A percentile compares a stretch with the other conserved stretches of the same genome.
phyloP scores from a whole-genome alignment of 225 moss, liverwort and hornwort species.

The Sphagnum tenellum region DNA sequence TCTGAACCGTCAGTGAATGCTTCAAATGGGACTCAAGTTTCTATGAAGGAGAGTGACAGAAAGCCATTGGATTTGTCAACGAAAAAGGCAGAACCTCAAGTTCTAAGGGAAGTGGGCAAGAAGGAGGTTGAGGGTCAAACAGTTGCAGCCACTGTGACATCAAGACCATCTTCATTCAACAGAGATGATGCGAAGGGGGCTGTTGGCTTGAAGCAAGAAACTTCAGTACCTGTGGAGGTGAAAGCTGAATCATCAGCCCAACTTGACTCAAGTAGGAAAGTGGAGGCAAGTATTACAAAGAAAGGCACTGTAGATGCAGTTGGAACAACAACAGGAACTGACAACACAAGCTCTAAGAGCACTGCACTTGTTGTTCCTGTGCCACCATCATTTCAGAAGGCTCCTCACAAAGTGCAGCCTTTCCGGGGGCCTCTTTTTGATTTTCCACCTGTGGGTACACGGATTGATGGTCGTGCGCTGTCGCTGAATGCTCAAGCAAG shows the following conservation, averaged over 20 bases:
- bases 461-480: constrained; percentile 55
- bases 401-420: constrained; percentile 40
- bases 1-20: constrained; percentile 22
- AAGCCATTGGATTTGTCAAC: constrained; percentile 19
- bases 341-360: constrained; percentile 24
- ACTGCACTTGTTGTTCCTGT: constrained; percentile 23
- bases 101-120: constrained; percentile 18
- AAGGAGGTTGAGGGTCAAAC: constrained; percentile 31
- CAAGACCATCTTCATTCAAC: constrained; percentile 14
- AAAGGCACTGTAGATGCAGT: constrained; percentile 19
- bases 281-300: constrained; percentile 21
- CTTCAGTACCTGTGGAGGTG: constrained; percentile 4
- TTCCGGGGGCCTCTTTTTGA: constrained; percentile 83
- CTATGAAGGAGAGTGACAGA: constrained; percentile 8
- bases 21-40: constrained; percentile 10
- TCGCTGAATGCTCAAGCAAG: constrained; percentile 50
- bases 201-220: constrained; percentile 26
- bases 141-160: constrained; percentile 4
- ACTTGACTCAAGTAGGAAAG: constrained; percentile 26
- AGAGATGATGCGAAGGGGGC: constrained; percentile 25
- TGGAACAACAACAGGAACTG: constrained; percentile 20
- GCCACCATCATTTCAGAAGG: constrained; percentile 32
- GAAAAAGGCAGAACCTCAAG: constrained; percentile 14
- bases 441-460: constrained; percentile 61
- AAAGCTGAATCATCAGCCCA: constrained; percentile 35